Base-by-base conservation (phyloP, 352 stramenopile species). In the Globisporangium radiosum region DNA sequence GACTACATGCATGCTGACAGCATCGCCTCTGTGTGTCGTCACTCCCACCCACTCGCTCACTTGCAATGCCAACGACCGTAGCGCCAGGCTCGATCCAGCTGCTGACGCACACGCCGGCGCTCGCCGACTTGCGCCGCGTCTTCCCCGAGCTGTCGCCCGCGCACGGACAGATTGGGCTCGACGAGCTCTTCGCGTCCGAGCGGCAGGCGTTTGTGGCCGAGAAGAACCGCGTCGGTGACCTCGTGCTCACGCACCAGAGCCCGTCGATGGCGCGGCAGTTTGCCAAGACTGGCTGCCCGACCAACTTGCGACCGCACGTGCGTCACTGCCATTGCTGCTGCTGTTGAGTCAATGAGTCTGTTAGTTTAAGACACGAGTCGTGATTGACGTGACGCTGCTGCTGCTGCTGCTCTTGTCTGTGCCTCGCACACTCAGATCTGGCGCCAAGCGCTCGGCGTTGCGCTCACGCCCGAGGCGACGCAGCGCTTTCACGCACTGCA, bases 221-320 rank as follows among this genome's bases (percentile, higher is more conserved):
- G 60, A 92, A 90, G 55, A 75, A 75, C 49, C 76, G 78, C 14
- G 66, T 92, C 4, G 82, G 82, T 7, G 78, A 88, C 50, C 62
- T 87, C 33, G 80, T 92, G 10, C 61, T 86, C 33, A 56, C 68
- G 5, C 75, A 88, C 43, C 71, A 82, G 54, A 90, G 77, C 56
- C 65, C 82, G 17, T 80, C 77, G 13, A 92, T 89, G 71, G 82
- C 82, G 44, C 57, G 82, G 14, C 82, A 92, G 56, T 92, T 81
- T 62, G 81, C 78, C 54, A 90, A 90, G 70, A 90, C 82, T 3
- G 82, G 78, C 8, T 90, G 78, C 39, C 80, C 80, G 15, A 57
- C 72, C 25, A 81, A 67, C 54, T 62, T 92, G 3, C 75, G 82
- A 11, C 69, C 78, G 10, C 65, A 75, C 51, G 78, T 86, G 70